Evolutionary conservation across 2,329 filamentous ascomycete genomes (phyloP), one percentile per base, ranked within the genome.

Genomic region (Apiospora aurea): DNA sequence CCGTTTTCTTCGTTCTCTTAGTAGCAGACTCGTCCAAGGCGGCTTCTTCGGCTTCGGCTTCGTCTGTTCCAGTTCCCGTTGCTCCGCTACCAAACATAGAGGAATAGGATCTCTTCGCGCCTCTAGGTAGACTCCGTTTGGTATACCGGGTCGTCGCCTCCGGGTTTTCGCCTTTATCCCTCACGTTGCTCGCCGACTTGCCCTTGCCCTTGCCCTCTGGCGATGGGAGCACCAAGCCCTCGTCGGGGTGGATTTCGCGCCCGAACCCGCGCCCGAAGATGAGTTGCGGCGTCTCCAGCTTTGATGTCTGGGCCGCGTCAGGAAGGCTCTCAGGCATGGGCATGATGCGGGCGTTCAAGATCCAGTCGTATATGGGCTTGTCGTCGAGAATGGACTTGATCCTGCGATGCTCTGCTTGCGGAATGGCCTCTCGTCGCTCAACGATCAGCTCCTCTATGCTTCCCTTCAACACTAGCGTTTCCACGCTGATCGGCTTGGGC

Each of bases 361-460:
- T 89, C 89, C 89, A 91, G 72, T 89, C 84, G 75, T 88, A 89
- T 69, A 91, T 87, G 0, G 84, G 83, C 29, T 83, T 79, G 75
- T 91, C 87, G 73, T 91, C 89, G 6, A 91, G 78, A n/a, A 91
- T 85, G 6, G 83, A 85, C 76, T 87, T 90, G 74, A 86, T 85
- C 70, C 83, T 84, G 67, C 85, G 84, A 73, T 90, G 88, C 76
- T 91, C 89, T 2, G 87, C 87, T 71, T 90, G 90, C 0, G 92
- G 93, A 93, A 97, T 96, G 46, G 90, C 86, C 75, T 90, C 88
- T 64, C 93, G 87, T 5, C 94, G 89, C 72, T 92, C 87, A 6
- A 97, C 85, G 77, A 98, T 96, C 21, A 92, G 89, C 80, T 98
- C 94, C 78, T 98, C 96, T 13, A 98, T 89, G 13, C 93, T 97